Conservation (phyloP, 257 asterid genomes). For the Plantago ovata region DNA sequence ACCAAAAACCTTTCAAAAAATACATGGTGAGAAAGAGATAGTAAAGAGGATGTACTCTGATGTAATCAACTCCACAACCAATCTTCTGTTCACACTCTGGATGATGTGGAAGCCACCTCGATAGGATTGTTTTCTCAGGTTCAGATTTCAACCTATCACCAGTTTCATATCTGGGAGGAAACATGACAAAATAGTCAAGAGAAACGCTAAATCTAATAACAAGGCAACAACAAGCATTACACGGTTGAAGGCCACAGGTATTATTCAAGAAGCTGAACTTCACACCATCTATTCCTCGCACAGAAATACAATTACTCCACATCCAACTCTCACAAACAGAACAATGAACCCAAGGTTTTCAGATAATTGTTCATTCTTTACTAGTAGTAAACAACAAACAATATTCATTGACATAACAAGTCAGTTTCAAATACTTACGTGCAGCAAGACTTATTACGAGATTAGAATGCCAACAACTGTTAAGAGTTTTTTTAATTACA, state of each 20-base stretch:
- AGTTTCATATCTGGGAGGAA: constrained; percentile 55
- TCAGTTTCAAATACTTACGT: too few species aligned
- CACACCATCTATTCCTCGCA: background rate
- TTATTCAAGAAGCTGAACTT: background rate
- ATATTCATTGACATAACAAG: too few species aligned
- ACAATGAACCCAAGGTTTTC: background rate
- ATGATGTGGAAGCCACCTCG: constrained; percentile 81
- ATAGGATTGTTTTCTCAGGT: constrained; percentile 69
- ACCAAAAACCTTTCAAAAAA: too few species aligned
- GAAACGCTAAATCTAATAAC: background rate
- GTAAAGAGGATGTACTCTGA: constrained; percentile 33
- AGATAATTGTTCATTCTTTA: constrained; percentile 6
- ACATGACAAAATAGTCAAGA: constrained; percentile 9
- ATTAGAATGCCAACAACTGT: constrained; percentile 7
- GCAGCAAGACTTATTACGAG: constrained; percentile 20
- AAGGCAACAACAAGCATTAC: background rate
- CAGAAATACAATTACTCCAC: background rate
- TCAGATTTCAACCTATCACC: constrained; percentile 80
- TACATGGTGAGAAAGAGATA: background rate
- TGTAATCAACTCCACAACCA: constrained; percentile 73
- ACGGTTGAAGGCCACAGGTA: background rate
- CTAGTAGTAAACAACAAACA: background rate
- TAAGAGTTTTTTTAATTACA: constrained; percentile 28
- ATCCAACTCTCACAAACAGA: constrained; percentile 1
- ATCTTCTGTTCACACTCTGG: constrained; percentile 71